phyloP scores from a whole-genome alignment of 2,329 filamentous ascomycete genomes.

The Grosmannia penicillata region DNA sequence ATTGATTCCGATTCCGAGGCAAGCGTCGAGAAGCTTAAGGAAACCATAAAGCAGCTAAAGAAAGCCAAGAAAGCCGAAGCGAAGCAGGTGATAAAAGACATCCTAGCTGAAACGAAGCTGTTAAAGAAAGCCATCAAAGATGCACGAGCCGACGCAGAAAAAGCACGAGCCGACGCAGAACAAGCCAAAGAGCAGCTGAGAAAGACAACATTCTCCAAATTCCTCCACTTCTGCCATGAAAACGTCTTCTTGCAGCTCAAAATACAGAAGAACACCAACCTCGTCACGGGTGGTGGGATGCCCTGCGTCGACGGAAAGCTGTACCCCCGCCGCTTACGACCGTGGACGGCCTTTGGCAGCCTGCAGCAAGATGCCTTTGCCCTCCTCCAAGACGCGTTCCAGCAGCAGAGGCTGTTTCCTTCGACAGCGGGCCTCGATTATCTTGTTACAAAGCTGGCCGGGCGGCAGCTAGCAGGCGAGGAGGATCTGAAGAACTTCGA shows the following conservation, averaged over 20 bases:
- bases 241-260: slow-evolving; percentile 1
- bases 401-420: neutral
- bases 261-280: neutral
- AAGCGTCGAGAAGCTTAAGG: no score
- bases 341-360: slow-evolving; percentile 1
- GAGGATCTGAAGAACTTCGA: slow-evolving; percentile 5
- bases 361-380: neutral
- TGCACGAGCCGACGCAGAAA: neutral
- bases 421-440: slow-evolving; percentile 1
- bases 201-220: neutral
- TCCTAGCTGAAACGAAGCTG: no score
- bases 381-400: neutral
- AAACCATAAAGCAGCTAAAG: no score
- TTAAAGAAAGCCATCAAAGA: no score
- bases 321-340: no score
- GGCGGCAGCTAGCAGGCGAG: slow-evolving; percentile 2
- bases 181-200: neutral
- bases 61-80: no score
- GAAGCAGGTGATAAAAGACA: no score
- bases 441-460: neutral
- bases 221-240: slow-evolving; percentile 1
- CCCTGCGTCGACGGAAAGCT: slow-evolving; percentile 3
- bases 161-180: neutral
- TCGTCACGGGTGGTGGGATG: neutral
- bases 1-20: no score